A percentile compares a stretch with the other conserved stretches of the same genome.
Conservation (phyloP, 169 alveolate genomes). For the Plasmodium inui region DNA sequence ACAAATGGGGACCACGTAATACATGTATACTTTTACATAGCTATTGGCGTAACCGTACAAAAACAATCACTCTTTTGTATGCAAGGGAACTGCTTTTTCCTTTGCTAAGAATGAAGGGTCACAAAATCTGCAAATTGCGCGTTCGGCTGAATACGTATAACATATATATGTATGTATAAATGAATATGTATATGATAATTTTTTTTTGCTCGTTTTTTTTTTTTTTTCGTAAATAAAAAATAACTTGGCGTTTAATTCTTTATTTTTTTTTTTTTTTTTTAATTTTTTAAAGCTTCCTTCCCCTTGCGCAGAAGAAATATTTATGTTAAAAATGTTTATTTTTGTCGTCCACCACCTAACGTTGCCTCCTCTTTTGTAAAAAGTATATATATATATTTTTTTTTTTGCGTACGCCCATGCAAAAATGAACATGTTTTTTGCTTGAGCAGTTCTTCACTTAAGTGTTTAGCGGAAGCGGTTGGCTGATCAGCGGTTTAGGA, state of each 20-base stretch:
- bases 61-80: not conserved
- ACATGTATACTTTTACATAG: not conserved
- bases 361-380: not conserved
- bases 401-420: not conserved
- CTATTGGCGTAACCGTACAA: not conserved
- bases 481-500: not conserved
- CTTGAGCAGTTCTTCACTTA: not conserved
- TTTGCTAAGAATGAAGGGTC: not conserved
- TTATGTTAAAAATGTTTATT: not conserved
- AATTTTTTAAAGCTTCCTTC: not conserved
- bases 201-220: not conserved
- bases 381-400: not conserved
- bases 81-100: not conserved
- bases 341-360: not conserved
- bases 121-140: not conserved
- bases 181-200: not conserved
- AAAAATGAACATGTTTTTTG: not conserved
- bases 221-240: not conserved
- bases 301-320: not conserved
- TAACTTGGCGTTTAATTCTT: not conserved
- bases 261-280: no score
- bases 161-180: not conserved
- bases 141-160: not conserved
- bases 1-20: not conserved
- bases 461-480: not conserved